Conservation (phyloP, 148 eudicot species). For the Dianthus caryophyllus region DNA sequence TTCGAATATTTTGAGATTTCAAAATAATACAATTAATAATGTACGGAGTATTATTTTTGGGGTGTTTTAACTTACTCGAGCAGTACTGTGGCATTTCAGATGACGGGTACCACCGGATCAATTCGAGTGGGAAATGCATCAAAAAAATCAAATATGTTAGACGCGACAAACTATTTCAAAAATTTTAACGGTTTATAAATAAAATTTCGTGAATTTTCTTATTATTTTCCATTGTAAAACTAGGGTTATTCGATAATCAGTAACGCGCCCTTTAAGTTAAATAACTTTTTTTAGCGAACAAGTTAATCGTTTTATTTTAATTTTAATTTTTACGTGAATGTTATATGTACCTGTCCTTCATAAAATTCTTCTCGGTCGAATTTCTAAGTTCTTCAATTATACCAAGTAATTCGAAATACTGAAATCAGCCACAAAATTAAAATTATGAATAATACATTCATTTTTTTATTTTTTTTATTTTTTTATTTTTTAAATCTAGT, state of each 20-base stretch:
- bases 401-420: slow-evolving; percentile 13
- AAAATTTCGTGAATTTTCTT: no score
- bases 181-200: no score
- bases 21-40: no score
- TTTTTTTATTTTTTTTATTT: no score
- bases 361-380: slow-evolving; percentile 8
- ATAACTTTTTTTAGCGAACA: no score
- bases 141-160: slow-evolving; percentile 15
- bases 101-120: neutral
- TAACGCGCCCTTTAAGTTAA: no score
- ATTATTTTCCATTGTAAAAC: no score
- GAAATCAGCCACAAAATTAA: neutral
- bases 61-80: slow-evolving; percentile 23
- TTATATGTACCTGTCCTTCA: slow-evolving; percentile 19
- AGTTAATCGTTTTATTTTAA: no score
- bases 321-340: no score
- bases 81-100: slow-evolving; percentile 8
- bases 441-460: neutral
- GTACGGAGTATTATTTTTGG: no score
- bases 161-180: neutral
- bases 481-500: neutral
- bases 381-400: slow-evolving; percentile 10
- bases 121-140: slow-evolving; percentile 3
- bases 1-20: no score
- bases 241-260: no score